These are phyloP conservation scores for Canna indica DNA, from an alignment of 176 grass and related monocot species.

Conservation along the genomic window DNA sequence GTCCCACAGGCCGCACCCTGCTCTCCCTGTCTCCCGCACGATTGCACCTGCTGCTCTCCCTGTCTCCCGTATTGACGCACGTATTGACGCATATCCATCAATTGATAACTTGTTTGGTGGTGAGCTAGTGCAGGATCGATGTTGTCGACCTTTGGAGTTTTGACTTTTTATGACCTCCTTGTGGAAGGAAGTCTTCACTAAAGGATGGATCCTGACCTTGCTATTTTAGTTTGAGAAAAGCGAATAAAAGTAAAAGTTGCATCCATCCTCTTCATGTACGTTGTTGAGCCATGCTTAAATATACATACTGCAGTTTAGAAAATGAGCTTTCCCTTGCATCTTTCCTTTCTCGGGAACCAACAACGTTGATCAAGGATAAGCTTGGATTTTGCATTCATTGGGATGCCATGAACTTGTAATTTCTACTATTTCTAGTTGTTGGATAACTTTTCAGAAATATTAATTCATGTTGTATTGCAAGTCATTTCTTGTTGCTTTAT, in stretches of 20 bases:
- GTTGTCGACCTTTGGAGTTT: slow-evolving; percentile 79
- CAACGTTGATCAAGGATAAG: not conserved
- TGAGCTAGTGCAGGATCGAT: slow-evolving; percentile 42
- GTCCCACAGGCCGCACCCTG: too few species aligned
- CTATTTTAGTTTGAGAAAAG: too few species aligned
- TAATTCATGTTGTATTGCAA: too few species aligned
- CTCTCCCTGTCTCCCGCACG: too few species aligned
- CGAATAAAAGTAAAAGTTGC: not conserved
- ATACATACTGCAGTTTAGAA: not conserved
- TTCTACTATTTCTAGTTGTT: too few species aligned
- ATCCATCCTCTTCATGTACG: not conserved
- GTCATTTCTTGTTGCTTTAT: not conserved
- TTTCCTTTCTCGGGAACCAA: slow-evolving; percentile 10
- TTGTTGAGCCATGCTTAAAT: not conserved
- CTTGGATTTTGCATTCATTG: not conserved
- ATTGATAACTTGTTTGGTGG: slow-evolving; percentile 42
- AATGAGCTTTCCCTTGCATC: not conserved
- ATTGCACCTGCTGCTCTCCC: too few species aligned
- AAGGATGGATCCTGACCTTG: too few species aligned
- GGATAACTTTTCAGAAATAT: too few species aligned
- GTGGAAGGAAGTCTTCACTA: not conserved
- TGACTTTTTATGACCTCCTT: slow-evolving; percentile 46
- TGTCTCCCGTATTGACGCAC: too few species aligned
- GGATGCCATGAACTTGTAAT: not conserved
- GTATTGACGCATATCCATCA: too few species aligned